Conservation (phyloP, 1,139 yeast genomes). For the Candida sp. region DNA sequence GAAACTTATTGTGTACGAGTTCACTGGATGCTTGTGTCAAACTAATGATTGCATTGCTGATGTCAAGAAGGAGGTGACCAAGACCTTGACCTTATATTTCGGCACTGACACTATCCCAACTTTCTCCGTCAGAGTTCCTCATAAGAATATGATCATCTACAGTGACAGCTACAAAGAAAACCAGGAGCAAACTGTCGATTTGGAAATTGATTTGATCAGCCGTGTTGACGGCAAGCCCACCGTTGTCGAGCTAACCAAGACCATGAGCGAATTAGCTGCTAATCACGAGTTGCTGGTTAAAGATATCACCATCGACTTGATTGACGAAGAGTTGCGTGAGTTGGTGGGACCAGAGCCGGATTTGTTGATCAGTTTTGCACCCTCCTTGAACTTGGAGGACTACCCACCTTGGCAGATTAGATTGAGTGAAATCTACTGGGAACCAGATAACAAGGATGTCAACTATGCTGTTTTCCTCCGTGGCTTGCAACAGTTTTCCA, state of each 20-base stretch:
- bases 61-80: conserved; percentile 60
- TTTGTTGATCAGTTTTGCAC: conserved; percentile 82
- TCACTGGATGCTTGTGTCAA: conserved; percentile 65
- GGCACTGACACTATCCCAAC: conserved; percentile 74
- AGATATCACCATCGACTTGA: conserved; percentile 74
- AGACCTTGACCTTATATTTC: conserved; percentile 72
- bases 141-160: conserved; percentile 52
- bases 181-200: conserved; percentile 36
- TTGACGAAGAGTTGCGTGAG: conserved; percentile 76
- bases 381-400: conserved; percentile 85
- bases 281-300: conserved; percentile 62
- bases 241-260: conserved; percentile 84
- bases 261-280: conserved; percentile 78
- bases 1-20: conserved; percentile 76
- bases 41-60: conserved; percentile 47
- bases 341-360: conserved; percentile 94
- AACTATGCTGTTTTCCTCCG: conserved; percentile 84
- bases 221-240: conserved; percentile 89
- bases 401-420: conserved; percentile 99
- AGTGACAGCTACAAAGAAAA: conserved; percentile 27
- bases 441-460: conserved; percentile 59
- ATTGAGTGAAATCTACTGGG: conserved; percentile 78
- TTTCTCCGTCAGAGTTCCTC: conserved; percentile 65
- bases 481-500: conserved; percentile 80
- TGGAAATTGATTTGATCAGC: conserved; percentile 71